A percentile compares a stretch with the other conserved stretches of the same genome.
Conservation (phyloP, 2,329 filamentous ascomycete species). For the Rhexocercosporidium sp. region DNA sequence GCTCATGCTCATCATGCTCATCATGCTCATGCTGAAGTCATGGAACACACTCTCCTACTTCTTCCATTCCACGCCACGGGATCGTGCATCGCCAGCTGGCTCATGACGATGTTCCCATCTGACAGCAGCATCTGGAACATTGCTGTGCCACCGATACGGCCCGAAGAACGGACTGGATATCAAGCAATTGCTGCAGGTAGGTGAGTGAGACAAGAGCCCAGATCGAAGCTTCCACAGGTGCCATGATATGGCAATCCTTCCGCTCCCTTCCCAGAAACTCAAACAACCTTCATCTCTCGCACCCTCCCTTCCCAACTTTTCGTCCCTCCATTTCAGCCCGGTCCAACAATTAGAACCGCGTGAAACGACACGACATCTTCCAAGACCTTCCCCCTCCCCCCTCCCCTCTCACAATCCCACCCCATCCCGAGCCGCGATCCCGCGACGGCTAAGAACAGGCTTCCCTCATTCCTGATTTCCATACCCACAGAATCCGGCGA, state of each 20-base stretch:
- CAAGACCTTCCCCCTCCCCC: background rate
- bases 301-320: background rate
- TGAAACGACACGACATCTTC: background rate
- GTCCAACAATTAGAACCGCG: background rate
- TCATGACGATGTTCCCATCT: background rate
- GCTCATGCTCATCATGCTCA: too few relatives aligned
- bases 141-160: background rate
- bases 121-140: background rate
- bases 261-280: background rate
- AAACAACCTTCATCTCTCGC: background rate
- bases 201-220: background rate
- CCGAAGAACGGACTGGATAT: background rate
- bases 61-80: background rate
- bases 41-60: background rate
- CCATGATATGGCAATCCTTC: background rate
- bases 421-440: background rate
- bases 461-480: background rate
- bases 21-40: background rate
- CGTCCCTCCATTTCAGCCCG: background rate
- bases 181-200: background rate
- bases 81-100: constrained; percentile 7
- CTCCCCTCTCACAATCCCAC: background rate
- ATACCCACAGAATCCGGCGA: background rate
- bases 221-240: background rate
- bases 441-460: background rate